phyloP scores from a whole-genome alignment of 148 eudicot species.

The Chenopodium quinoa region DNA sequence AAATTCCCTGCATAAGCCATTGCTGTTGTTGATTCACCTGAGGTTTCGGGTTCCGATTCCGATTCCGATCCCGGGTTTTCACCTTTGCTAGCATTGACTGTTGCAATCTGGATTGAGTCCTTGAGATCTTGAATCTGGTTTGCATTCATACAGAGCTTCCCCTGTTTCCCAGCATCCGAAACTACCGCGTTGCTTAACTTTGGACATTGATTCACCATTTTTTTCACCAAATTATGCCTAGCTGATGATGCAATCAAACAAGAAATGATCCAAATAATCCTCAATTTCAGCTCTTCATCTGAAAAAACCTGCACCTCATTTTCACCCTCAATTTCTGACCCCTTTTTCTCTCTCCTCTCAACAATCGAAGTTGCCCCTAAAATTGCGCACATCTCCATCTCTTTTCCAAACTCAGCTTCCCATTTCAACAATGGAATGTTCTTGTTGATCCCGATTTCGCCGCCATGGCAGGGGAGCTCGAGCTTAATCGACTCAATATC shows the following conservation, averaged over 20 bases:
- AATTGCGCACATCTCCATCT: conserved; percentile 50
- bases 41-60: not conserved
- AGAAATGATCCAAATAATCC: conserved; percentile 66
- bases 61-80: not conserved
- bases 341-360: not conserved
- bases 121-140: conserved; percentile 45
- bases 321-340: not conserved
- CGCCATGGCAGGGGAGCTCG: conserved; percentile 48
- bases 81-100: not conserved
- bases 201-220: conserved; percentile 32
- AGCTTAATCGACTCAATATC: conserved; percentile 35
- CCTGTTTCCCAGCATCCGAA: conserved; percentile 51
- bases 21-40: not conserved
- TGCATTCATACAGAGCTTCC: conserved; percentile 49
- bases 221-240: conserved; percentile 54
- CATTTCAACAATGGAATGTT: conserved; percentile 44
- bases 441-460: conserved; percentile 30
- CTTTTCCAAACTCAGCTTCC: conserved; percentile 67
- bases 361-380: conserved; percentile 43
- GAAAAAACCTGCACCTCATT: conserved; percentile 18
- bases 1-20: conserved; percentile 37
- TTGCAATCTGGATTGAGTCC: not conserved
- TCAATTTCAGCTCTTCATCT: conserved; percentile 48
- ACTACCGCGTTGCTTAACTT: conserved; percentile 36
- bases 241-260: conserved; percentile 63